Evolutionary conservation across 768 basidiomycete genomes (phyloP).

Genomic region (Chalciporus piperatus): DNA sequence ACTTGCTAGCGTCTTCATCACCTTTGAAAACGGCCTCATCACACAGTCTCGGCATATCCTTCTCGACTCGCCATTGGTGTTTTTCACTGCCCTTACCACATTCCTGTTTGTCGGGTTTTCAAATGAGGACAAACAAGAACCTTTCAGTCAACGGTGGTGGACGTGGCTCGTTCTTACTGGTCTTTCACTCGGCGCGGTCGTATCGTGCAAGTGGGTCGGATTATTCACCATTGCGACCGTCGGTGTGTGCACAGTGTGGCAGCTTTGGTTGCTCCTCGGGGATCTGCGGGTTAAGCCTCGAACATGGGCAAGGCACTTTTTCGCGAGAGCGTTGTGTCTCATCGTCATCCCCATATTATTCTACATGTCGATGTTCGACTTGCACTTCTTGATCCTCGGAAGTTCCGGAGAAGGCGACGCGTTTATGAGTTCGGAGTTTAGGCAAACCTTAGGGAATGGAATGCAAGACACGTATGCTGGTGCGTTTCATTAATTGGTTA

Average conservation of each 20-base stretch:
- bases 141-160: slow-evolving; percentile 92
- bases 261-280: slow-evolving; percentile 88
- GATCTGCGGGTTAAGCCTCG: slow-evolving; percentile 76
- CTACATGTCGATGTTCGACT: slow-evolving; percentile 96
- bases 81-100: slow-evolving; percentile 90
- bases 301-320: slow-evolving; percentile 80
- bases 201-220: slow-evolving; percentile 97
- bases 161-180: slow-evolving; percentile 86
- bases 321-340: slow-evolving; percentile 85
- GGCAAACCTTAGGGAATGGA: slow-evolving; percentile 84
- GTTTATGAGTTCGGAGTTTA: slow-evolving; percentile 99
- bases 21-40: slow-evolving; percentile 94
- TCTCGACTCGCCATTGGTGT: slow-evolving; percentile 96
- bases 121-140: slow-evolving; percentile 82
- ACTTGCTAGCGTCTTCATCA: slow-evolving; percentile 86
- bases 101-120: slow-evolving; percentile 90
- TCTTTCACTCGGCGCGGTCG: slow-evolving; percentile 86
- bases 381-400: slow-evolving; percentile 87
- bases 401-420: slow-evolving; percentile 96
- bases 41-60: slow-evolving; percentile 97
- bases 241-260: slow-evolving; percentile 78
- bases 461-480: slow-evolving; percentile 95
- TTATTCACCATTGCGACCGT: slow-evolving; percentile 96
- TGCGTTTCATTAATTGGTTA: slow-evolving; percentile 34
- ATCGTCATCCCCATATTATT: slow-evolving; percentile 82